Base-by-base conservation (phyloP, 345 rosid genomes). In the Litchi chinensis region DNA sequence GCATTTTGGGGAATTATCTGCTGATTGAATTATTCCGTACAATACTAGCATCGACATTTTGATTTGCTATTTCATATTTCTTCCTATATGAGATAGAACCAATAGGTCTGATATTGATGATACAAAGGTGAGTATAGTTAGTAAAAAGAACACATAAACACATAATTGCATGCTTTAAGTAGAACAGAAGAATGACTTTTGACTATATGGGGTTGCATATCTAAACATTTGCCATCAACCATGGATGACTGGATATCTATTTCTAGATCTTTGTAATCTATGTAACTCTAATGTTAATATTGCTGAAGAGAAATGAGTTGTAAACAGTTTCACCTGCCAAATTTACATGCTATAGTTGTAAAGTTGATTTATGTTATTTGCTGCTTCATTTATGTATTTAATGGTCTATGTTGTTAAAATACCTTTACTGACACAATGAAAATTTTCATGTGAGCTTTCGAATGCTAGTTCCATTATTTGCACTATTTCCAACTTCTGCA, bases 181-280 rank as follows among this genome's bases (percentile, higher is more conserved):
- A 0, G 77, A 44, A 76, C 46, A 52, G 24, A 13, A 39, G 37
- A 68, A 76, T 71, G 80, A 37, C 10, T 52, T 68, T 69, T 70
- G 80, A 65, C 28, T 15, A 48, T 69, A 64, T 40, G 72, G 46
- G 44, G 62, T 54, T 60, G 70, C 68, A 43, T 70, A 74, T 21
- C 21, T 57, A 8, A 43, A 79, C 32, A 39, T 32, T 56, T 28
- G 70, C 13, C 50, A 39, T 32, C 65, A 67, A 44, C 43, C 43
- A 10, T 65, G 48, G 74, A 75, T 22, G 63, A 50, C 40, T 74
- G 24, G 26, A 26, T 48, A 40, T 22, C 26, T 71, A 9, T 52
- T 46, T 71, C 28, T 24, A 50, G 63, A 71, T 28, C 40, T 24
- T 28, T 15, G 16, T 57, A 18, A 56, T 39, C 28, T 16, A n/a